A percentile compares a stretch with the other conserved stretches of the same genome.
These are phyloP conservation scores for Capsicum pubescens DNA, from an alignment of 257 asterid genomes.

Conservation along the genomic window DNA sequence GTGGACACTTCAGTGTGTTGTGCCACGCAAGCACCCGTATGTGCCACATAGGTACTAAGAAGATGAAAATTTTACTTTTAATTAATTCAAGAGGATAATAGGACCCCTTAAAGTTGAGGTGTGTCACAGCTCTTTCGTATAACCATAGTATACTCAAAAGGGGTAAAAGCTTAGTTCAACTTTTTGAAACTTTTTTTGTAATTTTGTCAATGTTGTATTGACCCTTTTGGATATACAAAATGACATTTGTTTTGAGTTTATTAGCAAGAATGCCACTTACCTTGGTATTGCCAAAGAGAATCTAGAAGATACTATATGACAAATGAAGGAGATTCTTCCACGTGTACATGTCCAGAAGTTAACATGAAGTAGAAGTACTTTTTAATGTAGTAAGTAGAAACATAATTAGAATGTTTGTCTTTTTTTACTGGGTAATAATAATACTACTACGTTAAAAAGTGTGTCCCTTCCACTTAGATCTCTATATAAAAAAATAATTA, in stretches of 20 bases:
- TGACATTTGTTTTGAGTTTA: neutral
- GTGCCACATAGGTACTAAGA: too few relatives aligned
- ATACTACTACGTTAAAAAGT: too few relatives aligned
- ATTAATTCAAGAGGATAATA: too few relatives aligned
- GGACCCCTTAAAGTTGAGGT: too few relatives aligned
- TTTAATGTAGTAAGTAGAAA: too few relatives aligned
- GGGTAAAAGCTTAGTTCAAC: neutral
- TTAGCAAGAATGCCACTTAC: conserved; percentile 27
- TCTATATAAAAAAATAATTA: too few relatives aligned
- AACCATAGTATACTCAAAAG: neutral
- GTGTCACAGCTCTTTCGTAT: neutral
- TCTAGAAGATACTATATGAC: neutral
- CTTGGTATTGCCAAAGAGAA: neutral
- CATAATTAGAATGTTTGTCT: too few relatives aligned
- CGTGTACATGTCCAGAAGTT: neutral
- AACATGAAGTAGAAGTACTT: neutral
- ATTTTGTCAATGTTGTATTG: neutral
- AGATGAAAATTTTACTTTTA: too few relatives aligned
- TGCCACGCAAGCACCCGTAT: too few relatives aligned
- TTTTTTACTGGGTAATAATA: too few relatives aligned
- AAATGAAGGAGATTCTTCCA: neutral
- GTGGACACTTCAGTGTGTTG: too few relatives aligned
- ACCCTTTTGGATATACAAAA: neutral
- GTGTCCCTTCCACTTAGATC: neutral
- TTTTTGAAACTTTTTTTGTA: neutral